Evolutionary conservation across 192 early-diverging fungal species (phyloP), one percentile per base, ranked within the genome.

Genomic region (Lobosporangium transversale): DNA sequence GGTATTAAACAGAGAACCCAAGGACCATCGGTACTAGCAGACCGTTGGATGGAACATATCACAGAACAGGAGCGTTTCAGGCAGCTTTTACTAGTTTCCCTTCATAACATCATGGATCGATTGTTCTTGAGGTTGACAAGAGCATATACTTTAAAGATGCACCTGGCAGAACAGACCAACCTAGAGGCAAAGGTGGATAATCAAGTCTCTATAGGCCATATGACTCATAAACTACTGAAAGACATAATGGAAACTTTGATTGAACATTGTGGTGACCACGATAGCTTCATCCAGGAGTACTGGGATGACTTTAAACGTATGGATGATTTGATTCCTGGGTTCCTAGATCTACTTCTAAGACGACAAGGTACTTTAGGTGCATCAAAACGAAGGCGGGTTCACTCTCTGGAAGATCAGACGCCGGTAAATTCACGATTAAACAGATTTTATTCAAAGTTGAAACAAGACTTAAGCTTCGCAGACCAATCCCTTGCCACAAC

Each of bases 61-160:
- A 45, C 30, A 14, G 52, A 54, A 32, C 23, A 35, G 26, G 51
- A 30, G 15, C 36, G 24, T 2, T 40, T 14, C 45, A 47, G 58
- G 26, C 40, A 18, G 2, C 49, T 56, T 24, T 54, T 70, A 47
- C 52, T 18, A 7, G 12, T 5, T 5, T 35, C 58, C 1, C 31
- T 62, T 26, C 45, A 26, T 40, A 52, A 14, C 5, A 60, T 62
- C 2, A 3, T 70, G 44, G 37, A n/a, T 26, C 50, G 33, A 6
- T 40, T 60, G 17, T 32, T 56, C 49, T 31, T 70, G 49, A 27
- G 53, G 10, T 17, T 62, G 37, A 40, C 14, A 40, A 14, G 14
- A 40, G 37, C 37, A 14, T 14, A 40, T 7, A 40, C 37, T 40
- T 40, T 40, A 40, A 10, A 14, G 37, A 40, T 14, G 37, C 37